Base-by-base conservation (phyloP, 2,329 filamentous ascomycete species). In the Fusarium papillatum region DNA sequence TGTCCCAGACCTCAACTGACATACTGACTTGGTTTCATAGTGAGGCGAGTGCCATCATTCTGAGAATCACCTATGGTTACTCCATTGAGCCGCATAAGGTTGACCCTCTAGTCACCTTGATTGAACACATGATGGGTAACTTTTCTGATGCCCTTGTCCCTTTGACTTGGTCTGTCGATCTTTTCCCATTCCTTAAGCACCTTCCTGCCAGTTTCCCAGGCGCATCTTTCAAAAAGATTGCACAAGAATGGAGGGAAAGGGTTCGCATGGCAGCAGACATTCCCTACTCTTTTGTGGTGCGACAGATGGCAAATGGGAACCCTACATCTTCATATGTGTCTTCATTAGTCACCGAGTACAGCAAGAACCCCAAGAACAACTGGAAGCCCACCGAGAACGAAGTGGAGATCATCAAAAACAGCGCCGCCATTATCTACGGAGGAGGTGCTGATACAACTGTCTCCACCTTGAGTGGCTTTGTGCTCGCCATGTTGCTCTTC, bases 61-160 rank as follows among this genome's bases (percentile, higher is more conserved):
- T 82, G 6, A 76, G 78, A 50, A 79, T 82, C 7, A 72, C 79
- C 1, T 84, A 84, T 31, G 82, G 82, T 39, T 84, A 85, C 59
- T 75, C 76, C 9, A 79, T 81, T 19, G 79, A 82, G n/a, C 79
- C 79, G 2, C 62, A 78, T n/a, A 74, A 77, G 19, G 17, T 62
- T 2, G 83, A 85, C 38, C 77, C 79, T 2, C 70, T 85, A 7
- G 80, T 85, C 4, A 46, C 62, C 1, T 59, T 84, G 14, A 77
- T 82, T 7, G 81, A 83, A 7, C 63, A 64, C 5, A 80, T 81
- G 70, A 80, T 83, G 76, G 57, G 57, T 10, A 73, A 82, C 17
- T 80, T 84, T 53, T 80, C 80, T 0, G 53, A 66, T 10, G 80
- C 82, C 5, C 64, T 78, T 8, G 74, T 81, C 0, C 83, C 83